Base-by-base conservation (phyloP, 176 grass and related monocot species). In the Musa acuminata region DNA sequence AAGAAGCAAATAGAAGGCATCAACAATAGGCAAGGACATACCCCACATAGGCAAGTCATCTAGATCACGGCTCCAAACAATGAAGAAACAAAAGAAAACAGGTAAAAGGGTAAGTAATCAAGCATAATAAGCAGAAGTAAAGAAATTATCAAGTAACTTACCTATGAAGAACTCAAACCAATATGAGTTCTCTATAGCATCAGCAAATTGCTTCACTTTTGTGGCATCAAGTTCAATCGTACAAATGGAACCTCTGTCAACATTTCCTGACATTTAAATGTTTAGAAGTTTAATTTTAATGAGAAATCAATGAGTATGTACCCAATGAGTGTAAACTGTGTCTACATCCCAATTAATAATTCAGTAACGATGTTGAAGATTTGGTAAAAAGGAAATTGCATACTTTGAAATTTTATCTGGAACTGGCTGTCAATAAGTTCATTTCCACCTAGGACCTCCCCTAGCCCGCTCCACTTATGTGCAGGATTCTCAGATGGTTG, bases 111-210 rank as follows among this genome's bases (percentile, higher is more conserved):
- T 49, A 64, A 73, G 68, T 74, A 59, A 67, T 23, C 53, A 74
- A 55, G 50, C 63, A 48, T 49, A 49, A 51, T 70, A 9, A 50
- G 43, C 67, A 51, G 16, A 19, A 5, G 20, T 21, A 51, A 70
- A 51, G 13, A 9, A 26, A 25, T 70, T 16, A 50, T 52, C 72
- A 35, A 75, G 49, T n/a, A 72, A 62, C 72, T 52, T 84, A 96
- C 93, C 93, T 35, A 96, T 96, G 83, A 96, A 96, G 53, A 96
- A 96, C 80, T 96, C 90, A 14, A 96, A 92, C 93, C 93, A 96
- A 63, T 96, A 96, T 48, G 81, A 85, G 79, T 76, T 90, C 80
- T 90, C 87, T 81, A 96, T 92, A 16, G 93, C 93, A 83, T 90
- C 87, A 14, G 83, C 85, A 22, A 96, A 87, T 64, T 90, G 90